A percentile compares a stretch with the other conserved stretches of the same genome.
phyloP scores from a whole-genome alignment of 2,329 filamentous ascomycete species.

The Peltaster fructicola region DNA sequence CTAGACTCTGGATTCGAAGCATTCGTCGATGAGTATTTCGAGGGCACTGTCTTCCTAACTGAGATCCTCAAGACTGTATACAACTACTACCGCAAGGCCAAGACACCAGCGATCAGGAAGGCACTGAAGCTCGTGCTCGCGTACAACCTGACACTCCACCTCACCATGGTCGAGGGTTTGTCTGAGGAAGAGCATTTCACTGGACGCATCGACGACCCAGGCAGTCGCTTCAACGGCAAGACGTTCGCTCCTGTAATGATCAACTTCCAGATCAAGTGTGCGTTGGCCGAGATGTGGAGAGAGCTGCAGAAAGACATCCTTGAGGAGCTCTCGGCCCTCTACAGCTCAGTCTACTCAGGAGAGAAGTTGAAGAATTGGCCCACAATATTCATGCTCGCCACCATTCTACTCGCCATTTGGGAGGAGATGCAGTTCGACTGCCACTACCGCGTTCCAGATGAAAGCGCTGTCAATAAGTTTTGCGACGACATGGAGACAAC shows the following conservation, averaged over 20 bases:
- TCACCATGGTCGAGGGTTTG: slow-evolving; percentile 84
- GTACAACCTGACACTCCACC: slow-evolving; percentile 87
- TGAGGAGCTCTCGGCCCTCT: slow-evolving; percentile 78
- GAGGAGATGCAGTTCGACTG: slow-evolving; percentile 98
- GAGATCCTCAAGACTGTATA: slow-evolving; percentile 94
- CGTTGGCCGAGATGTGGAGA: slow-evolving; percentile 94
- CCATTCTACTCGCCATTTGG: slow-evolving; percentile 85
- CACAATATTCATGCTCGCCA: slow-evolving; percentile 93
- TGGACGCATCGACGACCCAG: slow-evolving; percentile 70
- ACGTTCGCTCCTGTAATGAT: slow-evolving; percentile 94
- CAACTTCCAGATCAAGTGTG: slow-evolving; percentile 98
- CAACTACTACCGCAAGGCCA: slow-evolving; percentile 78
- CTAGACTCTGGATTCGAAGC: slow-evolving; percentile 82
- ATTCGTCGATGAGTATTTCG: slow-evolving; percentile 91
- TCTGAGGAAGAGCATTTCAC: slow-evolving; percentile 61
- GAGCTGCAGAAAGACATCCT: slow-evolving; percentile 91
- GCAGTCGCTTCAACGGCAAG: slow-evolving; percentile 77
- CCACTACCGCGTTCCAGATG: slow-evolving; percentile 82
- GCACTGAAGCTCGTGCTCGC: slow-evolving; percentile 86
- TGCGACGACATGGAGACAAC: slow-evolving; percentile 93
- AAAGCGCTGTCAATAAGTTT: slow-evolving; percentile 76
- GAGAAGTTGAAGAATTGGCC: slow-evolving; percentile 98
- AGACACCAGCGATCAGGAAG: slow-evolving; percentile 80
- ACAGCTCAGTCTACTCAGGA: slow-evolving; percentile 95
- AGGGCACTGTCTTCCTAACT: slow-evolving; percentile 85